Evolutionary conservation across 2,329 filamentous ascomycete species (phyloP).

Genomic region (Claviceps capensis): DNA sequence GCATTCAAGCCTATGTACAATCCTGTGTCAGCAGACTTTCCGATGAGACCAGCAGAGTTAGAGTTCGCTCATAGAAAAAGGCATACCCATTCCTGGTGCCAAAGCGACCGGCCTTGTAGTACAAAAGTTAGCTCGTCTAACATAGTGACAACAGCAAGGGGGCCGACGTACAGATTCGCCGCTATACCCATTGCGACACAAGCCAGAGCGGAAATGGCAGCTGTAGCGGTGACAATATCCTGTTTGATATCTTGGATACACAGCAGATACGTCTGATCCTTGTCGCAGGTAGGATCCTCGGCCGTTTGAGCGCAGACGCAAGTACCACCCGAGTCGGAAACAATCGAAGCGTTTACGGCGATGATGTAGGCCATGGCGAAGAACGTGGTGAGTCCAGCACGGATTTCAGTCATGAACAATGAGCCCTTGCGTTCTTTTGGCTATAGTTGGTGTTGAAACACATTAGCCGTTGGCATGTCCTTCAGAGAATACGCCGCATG

Average conservation of each 20-base stretch:
- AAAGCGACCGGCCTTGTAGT: conserved; percentile 21
- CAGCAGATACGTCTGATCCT: conserved; percentile 45
- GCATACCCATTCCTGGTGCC: conserved; percentile 29
- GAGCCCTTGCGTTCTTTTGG: conserved; percentile 59
- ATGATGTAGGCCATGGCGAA: conserved; percentile 48
- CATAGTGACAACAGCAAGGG: background rate
- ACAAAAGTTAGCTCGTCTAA: conserved; percentile 3
- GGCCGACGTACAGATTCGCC: conserved; percentile 49
- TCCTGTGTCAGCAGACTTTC: conserved; percentile 1
- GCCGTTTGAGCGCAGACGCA: conserved; percentile 51
- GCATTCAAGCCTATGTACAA: conserved; percentile 50
- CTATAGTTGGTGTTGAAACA: conserved; percentile 23
- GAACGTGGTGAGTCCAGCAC: conserved; percentile 71
- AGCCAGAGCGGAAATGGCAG: conserved; percentile 65
- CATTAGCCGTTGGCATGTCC: background rate
- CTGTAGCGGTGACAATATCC: conserved; percentile 73
- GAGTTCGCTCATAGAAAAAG: background rate
- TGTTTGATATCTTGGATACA: conserved; percentile 54
- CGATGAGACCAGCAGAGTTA: background rate
- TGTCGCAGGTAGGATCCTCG: conserved; percentile 37
- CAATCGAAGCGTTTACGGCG: conserved; percentile 38
- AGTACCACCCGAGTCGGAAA: conserved; percentile 56
- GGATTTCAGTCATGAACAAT: conserved; percentile 70
- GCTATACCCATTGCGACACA: conserved; percentile 77
- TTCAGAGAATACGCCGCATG: background rate